A percentile compares a stretch with the other conserved stretches of the same genome.
These are phyloP conservation scores for Flaveria robusta DNA, from an alignment of 129 eudicot genomes.

Conservation along the genomic window DNA sequence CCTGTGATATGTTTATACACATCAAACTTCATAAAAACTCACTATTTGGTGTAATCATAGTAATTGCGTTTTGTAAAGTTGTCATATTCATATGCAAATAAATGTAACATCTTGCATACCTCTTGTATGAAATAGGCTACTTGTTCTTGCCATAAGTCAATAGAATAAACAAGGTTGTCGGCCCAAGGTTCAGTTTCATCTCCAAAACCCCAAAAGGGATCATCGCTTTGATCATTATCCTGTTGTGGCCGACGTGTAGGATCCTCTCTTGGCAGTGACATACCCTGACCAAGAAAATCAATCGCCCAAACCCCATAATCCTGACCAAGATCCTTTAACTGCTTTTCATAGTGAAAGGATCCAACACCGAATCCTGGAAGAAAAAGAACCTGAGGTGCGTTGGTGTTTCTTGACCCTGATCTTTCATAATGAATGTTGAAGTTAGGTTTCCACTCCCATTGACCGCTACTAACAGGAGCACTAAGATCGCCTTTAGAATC, in stretches of 20 bases:
- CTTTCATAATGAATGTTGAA: conserved; percentile 70
- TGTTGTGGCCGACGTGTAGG: conserved; percentile 52
- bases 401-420: conserved; percentile 64
- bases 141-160: conserved; percentile 96
- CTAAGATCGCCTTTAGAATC: conserved; percentile 50
- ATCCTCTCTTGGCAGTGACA: conserved; percentile 84
- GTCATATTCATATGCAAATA: not conserved
- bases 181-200: conserved; percentile 95
- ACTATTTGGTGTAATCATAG: conserved; percentile 6
- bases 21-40: not conserved
- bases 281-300: conserved; percentile 97
- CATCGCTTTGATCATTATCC: conserved; percentile 29
- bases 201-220: conserved; percentile 81
- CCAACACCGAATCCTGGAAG: conserved; percentile 99
- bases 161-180: conserved; percentile 71
- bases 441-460: conserved; percentile 89
- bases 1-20: conserved; percentile 48
- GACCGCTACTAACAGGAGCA: conserved; percentile 60
- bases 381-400: conserved; percentile 74
- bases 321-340: conserved; percentile 86
- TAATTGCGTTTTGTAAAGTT: not conserved
- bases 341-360: conserved; percentile 91
- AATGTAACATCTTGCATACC: conserved; percentile 46
- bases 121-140: conserved; percentile 77
- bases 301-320: conserved; percentile 85